Base-by-base conservation (phyloP, 1,284 basidiomycete genomes). In the Ustilago vetiveriae region DNA sequence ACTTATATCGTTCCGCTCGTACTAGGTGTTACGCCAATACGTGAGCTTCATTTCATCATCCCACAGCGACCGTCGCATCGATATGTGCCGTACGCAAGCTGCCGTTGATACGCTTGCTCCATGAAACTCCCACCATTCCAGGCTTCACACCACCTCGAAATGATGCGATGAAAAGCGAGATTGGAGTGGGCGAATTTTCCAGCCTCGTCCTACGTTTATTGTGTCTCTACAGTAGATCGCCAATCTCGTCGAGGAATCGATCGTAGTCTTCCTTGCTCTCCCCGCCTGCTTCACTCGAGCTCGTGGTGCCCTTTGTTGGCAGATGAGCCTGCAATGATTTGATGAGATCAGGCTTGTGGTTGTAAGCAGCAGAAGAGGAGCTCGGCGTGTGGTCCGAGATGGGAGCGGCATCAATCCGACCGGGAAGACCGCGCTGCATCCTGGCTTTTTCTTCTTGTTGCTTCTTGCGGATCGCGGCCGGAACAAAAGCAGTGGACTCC, bases 401-500 rank as follows among this genome's bases (percentile, higher is more conserved):
- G 9, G 76, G 73, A 13, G 75, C 74, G 21, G 73, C 75, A 32
- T 74, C 72, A 17, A 76, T 60, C 8, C 64, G 47, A 19, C 56
- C 59, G 8, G 72, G 71, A 19, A 79, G 57, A 2, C 77, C 77
- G 4, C 63, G 66, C 21, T 72, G 55, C 27, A 51, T 56, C 21
- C 73, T 46, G 11, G 67, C 56, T 43, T 73, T 71, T 37, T 72
- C 54, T 26, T 72, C 65, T 37, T 68, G 63, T 23, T 60, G 52
- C 36, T 74, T 76, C 43, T 72, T 76, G 14, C 77, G 68, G 24
- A 80, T 55, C 3, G 75, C 64, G 4, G 77, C 49, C 5, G 81
- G 81, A 1, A 82, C 72, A 37, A 82, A 82, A 3, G 69, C 56
- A 6, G 79, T 78, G 1, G 76, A 60, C 35, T 81, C 79, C 22